Percentiles rank a stretch among this genome's conserved stretches.
Conservation (phyloP, 345 rosid species). For the Physaria fendleri region DNA sequence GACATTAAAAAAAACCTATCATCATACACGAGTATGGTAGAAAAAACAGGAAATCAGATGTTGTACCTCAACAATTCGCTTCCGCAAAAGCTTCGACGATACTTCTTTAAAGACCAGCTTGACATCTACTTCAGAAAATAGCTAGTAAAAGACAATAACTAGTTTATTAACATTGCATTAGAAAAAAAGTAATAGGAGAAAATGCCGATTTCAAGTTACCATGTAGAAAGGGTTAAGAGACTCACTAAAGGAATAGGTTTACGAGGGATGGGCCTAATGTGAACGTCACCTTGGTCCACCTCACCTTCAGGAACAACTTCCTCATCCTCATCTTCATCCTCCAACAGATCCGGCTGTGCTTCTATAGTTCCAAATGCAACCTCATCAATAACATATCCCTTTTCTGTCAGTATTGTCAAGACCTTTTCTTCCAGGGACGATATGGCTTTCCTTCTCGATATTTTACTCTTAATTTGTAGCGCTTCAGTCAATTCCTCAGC, state of each 20-base stretch:
- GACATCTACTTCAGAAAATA: conserved; percentile 91
- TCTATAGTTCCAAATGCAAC: conserved; percentile 46
- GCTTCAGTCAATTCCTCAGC: conserved; percentile 68
- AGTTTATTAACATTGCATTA: conserved; percentile 7
- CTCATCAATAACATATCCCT: conserved; percentile 74
- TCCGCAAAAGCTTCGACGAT: conserved; percentile 73
- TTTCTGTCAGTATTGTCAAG: conserved; percentile 66
- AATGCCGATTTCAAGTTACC: conserved; percentile 10
- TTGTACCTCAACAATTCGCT: conserved; percentile 91
- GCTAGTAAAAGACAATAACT: conserved; percentile 36
- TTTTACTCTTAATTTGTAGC: conserved; percentile 73
- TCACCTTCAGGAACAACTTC: conserved; percentile 97
- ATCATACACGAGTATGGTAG: not conserved
- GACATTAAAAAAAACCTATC: not conserved
- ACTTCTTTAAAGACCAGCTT: conserved; percentile 97
- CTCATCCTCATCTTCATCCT: conserved; percentile 97
- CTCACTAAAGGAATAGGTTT: conserved; percentile 70
- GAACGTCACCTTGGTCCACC: conserved; percentile 98
- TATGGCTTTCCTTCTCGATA: conserved; percentile 89
- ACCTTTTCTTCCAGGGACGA: conserved; percentile 76
- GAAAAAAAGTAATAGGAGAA: not conserved
- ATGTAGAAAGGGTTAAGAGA: conserved; percentile 9
- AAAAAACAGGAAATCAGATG: conserved; percentile 1
- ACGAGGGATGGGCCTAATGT: conserved; percentile 73
- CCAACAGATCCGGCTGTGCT: conserved; percentile 56